Conservation (phyloP, 2,329 filamentous ascomycete genomes). For the Aspergillus versicolor region DNA sequence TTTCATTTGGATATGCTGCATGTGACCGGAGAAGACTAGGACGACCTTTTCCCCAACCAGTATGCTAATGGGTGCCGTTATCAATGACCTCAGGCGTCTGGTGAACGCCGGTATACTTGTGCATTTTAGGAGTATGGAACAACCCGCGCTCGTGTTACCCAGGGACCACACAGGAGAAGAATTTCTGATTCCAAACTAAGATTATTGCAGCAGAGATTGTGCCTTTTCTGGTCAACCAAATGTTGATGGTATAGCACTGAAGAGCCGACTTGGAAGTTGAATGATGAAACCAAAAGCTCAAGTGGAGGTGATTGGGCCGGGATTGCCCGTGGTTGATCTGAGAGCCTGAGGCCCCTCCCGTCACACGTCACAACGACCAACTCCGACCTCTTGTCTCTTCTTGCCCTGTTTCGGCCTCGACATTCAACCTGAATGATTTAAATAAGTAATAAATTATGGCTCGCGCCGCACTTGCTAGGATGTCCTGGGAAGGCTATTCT, state of each 20-base stretch:
- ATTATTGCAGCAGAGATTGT: background rate
- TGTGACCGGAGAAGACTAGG: background rate
- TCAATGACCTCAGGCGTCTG: background rate
- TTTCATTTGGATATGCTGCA: background rate
- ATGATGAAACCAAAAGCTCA: background rate
- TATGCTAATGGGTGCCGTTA: background rate
- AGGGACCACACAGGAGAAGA: background rate
- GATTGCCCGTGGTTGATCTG: background rate
- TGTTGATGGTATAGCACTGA: background rate
- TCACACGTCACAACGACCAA: background rate
- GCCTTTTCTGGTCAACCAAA: background rate
- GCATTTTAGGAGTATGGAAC: too few species aligned
- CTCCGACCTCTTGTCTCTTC: background rate
- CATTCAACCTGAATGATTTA: background rate
- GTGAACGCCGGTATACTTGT: background rate
- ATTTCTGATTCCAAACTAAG: background rate
- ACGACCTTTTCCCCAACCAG: background rate
- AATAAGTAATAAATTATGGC: constrained; percentile 16
- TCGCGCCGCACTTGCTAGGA: constrained; percentile 22
- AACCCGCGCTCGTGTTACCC: background rate
- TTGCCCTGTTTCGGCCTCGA: background rate
- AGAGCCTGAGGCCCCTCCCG: background rate
- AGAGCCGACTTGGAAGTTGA: background rate
- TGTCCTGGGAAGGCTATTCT: constrained; percentile 34
- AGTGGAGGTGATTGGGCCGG: background rate